A percentile compares a stretch with the other conserved stretches of the same genome.
These are phyloP conservation scores for Heterobasidion irregulare DNA, from an alignment of 1,284 basidiomycete genomes.

Conservation along the genomic window DNA sequence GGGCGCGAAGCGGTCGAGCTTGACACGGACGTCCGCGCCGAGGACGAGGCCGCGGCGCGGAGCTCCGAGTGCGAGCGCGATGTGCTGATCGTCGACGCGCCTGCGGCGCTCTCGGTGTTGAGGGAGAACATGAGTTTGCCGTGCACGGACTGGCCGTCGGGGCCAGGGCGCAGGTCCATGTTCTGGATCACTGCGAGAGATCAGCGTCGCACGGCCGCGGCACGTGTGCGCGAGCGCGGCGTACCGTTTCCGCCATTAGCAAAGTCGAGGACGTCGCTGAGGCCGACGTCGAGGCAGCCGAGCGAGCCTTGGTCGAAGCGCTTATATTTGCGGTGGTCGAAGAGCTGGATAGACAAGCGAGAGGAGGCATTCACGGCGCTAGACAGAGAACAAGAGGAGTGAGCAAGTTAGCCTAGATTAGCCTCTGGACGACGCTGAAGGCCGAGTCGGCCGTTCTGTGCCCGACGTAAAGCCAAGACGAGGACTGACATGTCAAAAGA, in stretches of 20 bases:
- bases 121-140: slow-evolving; percentile 82
- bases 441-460: too few relatives aligned
- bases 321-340: slow-evolving; percentile 97
- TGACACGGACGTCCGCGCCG: too few relatives aligned
- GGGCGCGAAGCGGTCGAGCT: too few relatives aligned
- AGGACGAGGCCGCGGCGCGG: slow-evolving; percentile 16
- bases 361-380: slow-evolving; percentile 83
- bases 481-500: slow-evolving; percentile 78
- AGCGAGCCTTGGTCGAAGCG: slow-evolving; percentile 92
- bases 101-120: slow-evolving; percentile 38
- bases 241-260: slow-evolving; percentile 74
- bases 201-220: neutral
- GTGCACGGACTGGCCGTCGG: slow-evolving; percentile 80
- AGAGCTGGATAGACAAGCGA: slow-evolving; percentile 89
- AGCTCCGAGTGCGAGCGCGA: slow-evolving; percentile 31
- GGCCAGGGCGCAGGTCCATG: slow-evolving; percentile 73
- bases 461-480: too few relatives aligned
- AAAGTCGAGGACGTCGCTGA: slow-evolving; percentile 76
- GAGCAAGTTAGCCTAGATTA: neutral
- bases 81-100: slow-evolving; percentile 39
- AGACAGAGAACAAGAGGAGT: slow-evolving; percentile 3
- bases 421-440: too few relatives aligned
- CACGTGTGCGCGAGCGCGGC: slow-evolving; percentile 9
- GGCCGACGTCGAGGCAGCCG: slow-evolving; percentile 85
- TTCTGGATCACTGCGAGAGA: neutral